Conservation (phyloP, 306 rosid species). For the Gastrolobium villosum region DNA sequence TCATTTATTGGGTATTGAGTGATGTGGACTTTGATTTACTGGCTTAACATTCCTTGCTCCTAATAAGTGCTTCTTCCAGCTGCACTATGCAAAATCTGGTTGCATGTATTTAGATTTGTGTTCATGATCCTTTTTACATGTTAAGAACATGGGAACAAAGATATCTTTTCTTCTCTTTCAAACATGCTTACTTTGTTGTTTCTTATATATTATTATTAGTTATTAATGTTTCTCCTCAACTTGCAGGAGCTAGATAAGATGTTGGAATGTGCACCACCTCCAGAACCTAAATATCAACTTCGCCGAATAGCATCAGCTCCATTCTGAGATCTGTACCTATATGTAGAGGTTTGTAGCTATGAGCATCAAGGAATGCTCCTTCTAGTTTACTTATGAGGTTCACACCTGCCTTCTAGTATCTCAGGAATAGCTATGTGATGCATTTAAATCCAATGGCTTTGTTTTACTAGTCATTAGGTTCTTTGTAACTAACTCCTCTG, state of each 20-base stretch:
- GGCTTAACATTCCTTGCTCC: not conserved
- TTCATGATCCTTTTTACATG: not conserved
- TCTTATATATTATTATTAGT: not conserved
- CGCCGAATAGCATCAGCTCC: constrained; percentile 87
- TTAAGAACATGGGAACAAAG: not conserved
- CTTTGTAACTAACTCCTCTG: constrained; percentile 6
- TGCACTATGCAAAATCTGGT: not conserved
- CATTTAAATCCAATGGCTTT: constrained; percentile 47
- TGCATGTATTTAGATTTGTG: not conserved
- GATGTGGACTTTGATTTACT: not conserved
- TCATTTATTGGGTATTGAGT: not conserved
- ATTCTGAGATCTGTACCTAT: constrained; percentile 62
- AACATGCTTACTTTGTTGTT: not conserved
- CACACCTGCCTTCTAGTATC: constrained; percentile 39
- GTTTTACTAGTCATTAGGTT: constrained; percentile 42
- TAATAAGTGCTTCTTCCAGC: not conserved
- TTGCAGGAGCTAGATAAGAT: constrained; percentile 86
- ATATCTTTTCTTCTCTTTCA: not conserved
- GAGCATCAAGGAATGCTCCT: constrained; percentile 40
- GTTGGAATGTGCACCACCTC: constrained; percentile 72
- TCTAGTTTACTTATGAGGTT: constrained; percentile 40
- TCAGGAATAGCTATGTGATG: constrained; percentile 44
- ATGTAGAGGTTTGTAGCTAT: constrained; percentile 53
- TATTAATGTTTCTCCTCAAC: constrained; percentile 19
- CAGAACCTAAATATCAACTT: constrained; percentile 93